Conservation (phyloP, 148 eudicot genomes). For the Silene uniflora region DNA sequence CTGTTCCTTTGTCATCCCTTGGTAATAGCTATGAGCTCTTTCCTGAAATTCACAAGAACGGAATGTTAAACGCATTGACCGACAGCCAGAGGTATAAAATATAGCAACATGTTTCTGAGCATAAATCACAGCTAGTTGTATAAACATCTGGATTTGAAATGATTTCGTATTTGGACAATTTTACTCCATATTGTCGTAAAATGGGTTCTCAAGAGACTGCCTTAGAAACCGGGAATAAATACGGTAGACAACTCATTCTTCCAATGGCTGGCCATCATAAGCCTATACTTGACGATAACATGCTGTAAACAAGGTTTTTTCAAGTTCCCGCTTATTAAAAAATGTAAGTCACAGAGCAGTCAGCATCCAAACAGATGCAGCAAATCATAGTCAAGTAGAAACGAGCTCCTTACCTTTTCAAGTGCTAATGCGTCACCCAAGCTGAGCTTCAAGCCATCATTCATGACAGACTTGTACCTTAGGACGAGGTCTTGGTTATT, state of each 20-base stretch:
- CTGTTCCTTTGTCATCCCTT: constrained; percentile 95
- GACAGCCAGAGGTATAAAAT: background rate
- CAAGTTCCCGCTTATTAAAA: background rate
- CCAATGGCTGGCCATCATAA: too few species aligned
- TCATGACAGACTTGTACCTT: constrained; percentile 86
- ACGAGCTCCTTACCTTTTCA: constrained; percentile 74
- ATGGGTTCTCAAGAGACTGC: too few species aligned
- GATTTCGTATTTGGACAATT: too few species aligned
- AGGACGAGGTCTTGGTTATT: constrained; percentile 79
- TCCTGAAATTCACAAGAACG: constrained; percentile 39
- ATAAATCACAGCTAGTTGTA: too few species aligned
- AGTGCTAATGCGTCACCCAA: constrained; percentile 69
- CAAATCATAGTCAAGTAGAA: constrained; percentile 1
- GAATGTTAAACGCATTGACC: background rate
- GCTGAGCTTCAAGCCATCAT: constrained; percentile 81
- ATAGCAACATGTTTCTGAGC: too few species aligned
- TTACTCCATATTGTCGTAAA: too few species aligned
- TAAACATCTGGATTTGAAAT: too few species aligned
- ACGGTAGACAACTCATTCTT: too few species aligned
- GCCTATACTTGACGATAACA: too few species aligned
- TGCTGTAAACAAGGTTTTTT: background rate
- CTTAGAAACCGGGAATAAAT: too few species aligned
- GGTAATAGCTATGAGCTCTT: constrained; percentile 78
- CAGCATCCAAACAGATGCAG: background rate
- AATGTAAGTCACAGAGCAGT: background rate